These are phyloP conservation scores for Xylaria bambusicola DNA, from an alignment of 495 filamentous ascomycete genomes.

Conservation along the genomic window DNA sequence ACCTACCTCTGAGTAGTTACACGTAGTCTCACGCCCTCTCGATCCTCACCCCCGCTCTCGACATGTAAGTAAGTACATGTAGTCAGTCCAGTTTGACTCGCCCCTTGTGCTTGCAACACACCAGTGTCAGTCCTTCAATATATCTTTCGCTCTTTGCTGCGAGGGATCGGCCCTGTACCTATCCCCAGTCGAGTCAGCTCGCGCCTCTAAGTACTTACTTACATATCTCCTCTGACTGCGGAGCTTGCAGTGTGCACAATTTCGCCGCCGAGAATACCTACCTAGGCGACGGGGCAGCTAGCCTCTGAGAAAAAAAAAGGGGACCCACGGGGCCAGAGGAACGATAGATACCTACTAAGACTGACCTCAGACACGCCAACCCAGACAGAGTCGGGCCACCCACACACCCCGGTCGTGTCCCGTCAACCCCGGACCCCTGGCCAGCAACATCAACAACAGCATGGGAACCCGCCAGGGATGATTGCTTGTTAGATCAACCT, in stretches of 20 bases:
- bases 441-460: slow-evolving; percentile 13
- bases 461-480: slow-evolving; percentile 26
- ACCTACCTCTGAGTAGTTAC: too few species aligned
- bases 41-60: slow-evolving; percentile 1
- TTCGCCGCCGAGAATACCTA: too few species aligned
- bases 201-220: too few species aligned
- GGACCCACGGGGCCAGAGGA: slow-evolving; percentile 28
- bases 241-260: slow-evolving; percentile 12
- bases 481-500: slow-evolving; percentile 25
- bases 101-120: slow-evolving; percentile 31
- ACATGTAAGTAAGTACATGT: too few species aligned
- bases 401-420: slow-evolving; percentile 30
- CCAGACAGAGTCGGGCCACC: slow-evolving; percentile 30
- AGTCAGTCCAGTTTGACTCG: slow-evolving; percentile 29
- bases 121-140: slow-evolving; percentile 19
- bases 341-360: slow-evolving; percentile 15
- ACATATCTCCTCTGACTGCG: too few species aligned
- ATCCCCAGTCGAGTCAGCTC: slow-evolving; percentile 30
- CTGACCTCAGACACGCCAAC: slow-evolving; percentile 36
- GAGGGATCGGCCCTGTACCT: slow-evolving; percentile 38
- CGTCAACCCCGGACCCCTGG: slow-evolving; percentile 27
- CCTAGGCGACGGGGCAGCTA: slow-evolving; percentile 25
- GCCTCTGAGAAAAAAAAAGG: slow-evolving; percentile 29
- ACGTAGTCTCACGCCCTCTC: slow-evolving; percentile 30
- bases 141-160: slow-evolving; percentile 30